Percentiles rank a stretch among this genome's conserved stretches.
These are phyloP conservation scores for Monosporascus sp. DNA, from an alignment of 2,329 filamentous ascomycete genomes.

Conservation along the genomic window DNA sequence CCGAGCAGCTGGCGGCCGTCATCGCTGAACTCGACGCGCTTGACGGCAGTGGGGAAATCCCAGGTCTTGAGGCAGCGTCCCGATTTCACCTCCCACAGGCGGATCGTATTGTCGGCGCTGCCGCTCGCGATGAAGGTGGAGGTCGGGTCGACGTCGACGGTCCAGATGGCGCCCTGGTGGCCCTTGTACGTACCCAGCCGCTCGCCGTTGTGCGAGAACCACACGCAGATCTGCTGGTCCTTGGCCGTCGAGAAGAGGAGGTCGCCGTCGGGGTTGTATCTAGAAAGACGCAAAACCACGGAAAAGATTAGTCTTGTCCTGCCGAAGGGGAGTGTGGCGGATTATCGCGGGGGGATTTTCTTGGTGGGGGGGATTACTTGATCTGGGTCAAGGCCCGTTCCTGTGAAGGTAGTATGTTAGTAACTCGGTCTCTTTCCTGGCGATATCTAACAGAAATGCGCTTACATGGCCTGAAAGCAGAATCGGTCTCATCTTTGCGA, in stretches of 20 bases:
- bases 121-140: constrained; percentile 89
- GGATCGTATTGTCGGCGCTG: constrained; percentile 96
- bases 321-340: no score
- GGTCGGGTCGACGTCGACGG: constrained; percentile 91
- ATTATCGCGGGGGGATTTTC: constrained; percentile 4
- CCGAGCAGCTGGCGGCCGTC: constrained; percentile 87
- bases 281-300: constrained; percentile 26
- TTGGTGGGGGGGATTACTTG: constrained; percentile 49
- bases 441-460: not conserved
- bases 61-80: constrained; percentile 93
- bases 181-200: constrained; percentile 93
- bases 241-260: constrained; percentile 94
- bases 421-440: not conserved
- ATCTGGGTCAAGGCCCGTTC: constrained; percentile 95
- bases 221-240: constrained; percentile 94
- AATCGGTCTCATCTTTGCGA: constrained; percentile 85
- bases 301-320: not conserved
- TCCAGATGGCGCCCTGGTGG: constrained; percentile 98
- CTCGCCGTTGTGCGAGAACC: constrained; percentile 97
- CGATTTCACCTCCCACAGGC: constrained; percentile 92
- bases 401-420: constrained; percentile 32
- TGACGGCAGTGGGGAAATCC: constrained; percentile 96
- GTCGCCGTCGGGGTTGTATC: constrained; percentile 92
- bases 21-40: constrained; percentile 95
- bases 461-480: constrained; percentile 84